Evolutionary conservation across 495 filamentous ascomycete species (phyloP).

Genomic region (Platismatia glauca): DNA sequence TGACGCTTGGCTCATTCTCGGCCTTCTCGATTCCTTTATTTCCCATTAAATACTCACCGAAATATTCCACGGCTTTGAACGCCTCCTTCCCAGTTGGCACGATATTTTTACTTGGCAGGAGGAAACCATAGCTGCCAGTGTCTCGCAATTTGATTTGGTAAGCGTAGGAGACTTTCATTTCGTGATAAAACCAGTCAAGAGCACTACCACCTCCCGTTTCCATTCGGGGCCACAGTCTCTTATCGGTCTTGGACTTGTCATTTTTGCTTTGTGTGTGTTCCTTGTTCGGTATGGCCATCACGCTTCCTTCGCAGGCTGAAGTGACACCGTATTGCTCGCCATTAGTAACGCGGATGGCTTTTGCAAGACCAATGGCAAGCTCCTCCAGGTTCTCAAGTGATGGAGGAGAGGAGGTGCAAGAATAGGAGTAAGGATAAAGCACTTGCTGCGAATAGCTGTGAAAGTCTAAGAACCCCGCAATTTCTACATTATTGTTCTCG

Average conservation of each 20-base stretch:
- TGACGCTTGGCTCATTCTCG: not conserved
- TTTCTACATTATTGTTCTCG: slow-evolving; percentile 54
- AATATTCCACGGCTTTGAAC: slow-evolving; percentile 68
- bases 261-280: slow-evolving; percentile 10
- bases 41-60: slow-evolving; percentile 63
- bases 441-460: slow-evolving; percentile 96
- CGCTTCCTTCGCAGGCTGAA: slow-evolving; percentile 81
- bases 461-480: slow-evolving; percentile 80
- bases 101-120: slow-evolving; percentile 81
- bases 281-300: slow-evolving; percentile 25
- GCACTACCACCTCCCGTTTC: slow-evolving; percentile 74
- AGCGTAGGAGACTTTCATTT: slow-evolving; percentile 68
- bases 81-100: slow-evolving; percentile 83
- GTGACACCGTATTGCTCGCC: slow-evolving; percentile 70
- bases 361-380: slow-evolving; percentile 78
- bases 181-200: slow-evolving; percentile 94
- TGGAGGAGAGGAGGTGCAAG: slow-evolving; percentile 66
- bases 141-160: slow-evolving; percentile 95
- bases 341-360: slow-evolving; percentile 70
- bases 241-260: slow-evolving; percentile 18
- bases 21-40: slow-evolving; percentile 27
- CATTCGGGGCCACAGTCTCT: slow-evolving; percentile 37
- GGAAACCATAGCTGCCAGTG: slow-evolving; percentile 88
- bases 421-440: slow-evolving; percentile 84
- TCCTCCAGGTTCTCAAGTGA: slow-evolving; percentile 87